These are phyloP conservation scores for Hypomontagnella monticulosa DNA, from an alignment of 495 filamentous ascomycete genomes.

Conservation along the genomic window DNA sequence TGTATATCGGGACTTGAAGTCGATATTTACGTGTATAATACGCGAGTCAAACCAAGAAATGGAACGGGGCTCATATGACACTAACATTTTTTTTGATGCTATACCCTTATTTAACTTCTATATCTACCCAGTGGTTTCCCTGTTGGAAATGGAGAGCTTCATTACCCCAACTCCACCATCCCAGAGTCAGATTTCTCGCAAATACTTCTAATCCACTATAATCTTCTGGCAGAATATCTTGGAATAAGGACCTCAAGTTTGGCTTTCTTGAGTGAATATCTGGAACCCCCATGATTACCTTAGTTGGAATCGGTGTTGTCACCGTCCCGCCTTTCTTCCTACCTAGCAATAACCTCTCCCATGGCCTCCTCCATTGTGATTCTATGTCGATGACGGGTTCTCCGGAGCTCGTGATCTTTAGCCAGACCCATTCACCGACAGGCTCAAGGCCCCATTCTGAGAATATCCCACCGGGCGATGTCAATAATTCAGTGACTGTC, in stretches of 20 bases:
- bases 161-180: slow-evolving; percentile 91
- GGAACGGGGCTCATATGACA: slow-evolving; percentile 1
- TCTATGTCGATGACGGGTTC: slow-evolving; percentile 75
- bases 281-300: slow-evolving; percentile 81
- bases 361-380: slow-evolving; percentile 81
- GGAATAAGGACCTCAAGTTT: slow-evolving; percentile 57
- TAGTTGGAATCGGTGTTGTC: slow-evolving; percentile 50
- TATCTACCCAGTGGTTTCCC: slow-evolving; percentile 69
- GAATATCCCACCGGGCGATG: slow-evolving; percentile 63
- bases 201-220: slow-evolving; percentile 86
- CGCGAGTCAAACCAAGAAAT: slow-evolving; percentile 12
- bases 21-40: slow-evolving; percentile 18
- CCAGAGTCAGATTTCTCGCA: slow-evolving; percentile 82
- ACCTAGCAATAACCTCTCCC: slow-evolving; percentile 83
- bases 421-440: slow-evolving; percentile 89
- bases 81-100: background rate
- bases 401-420: slow-evolving; percentile 80
- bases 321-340: slow-evolving; percentile 45
- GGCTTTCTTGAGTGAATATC: slow-evolving; percentile 95
- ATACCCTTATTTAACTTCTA: slow-evolving; percentile 3
- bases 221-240: slow-evolving; percentile 52
- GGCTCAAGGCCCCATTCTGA: slow-evolving; percentile 69
- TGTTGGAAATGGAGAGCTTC: slow-evolving; percentile 85
- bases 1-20: slow-evolving; percentile 21
- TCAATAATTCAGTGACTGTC: slow-evolving; percentile 66